Percentiles rank a stretch among this genome's conserved stretches.
Evolutionary conservation across 2,329 filamentous ascomycete species (phyloP).

Genomic region (Conoideocrella luteorostrata): DNA sequence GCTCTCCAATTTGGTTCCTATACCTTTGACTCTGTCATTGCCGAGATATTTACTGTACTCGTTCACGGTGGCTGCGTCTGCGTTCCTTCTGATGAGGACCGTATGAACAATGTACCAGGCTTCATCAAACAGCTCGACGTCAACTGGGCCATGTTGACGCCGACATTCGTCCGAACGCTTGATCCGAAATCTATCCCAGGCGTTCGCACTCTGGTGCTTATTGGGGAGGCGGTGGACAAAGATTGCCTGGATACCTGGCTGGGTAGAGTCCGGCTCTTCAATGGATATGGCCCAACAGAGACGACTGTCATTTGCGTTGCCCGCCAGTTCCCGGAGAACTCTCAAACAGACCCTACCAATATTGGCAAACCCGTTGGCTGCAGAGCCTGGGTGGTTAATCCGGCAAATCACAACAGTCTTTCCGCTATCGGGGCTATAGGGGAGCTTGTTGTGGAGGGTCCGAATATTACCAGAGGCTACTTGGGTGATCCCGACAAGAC

Average conservation of each 20-base stretch:
- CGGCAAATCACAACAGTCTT: no score
- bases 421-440: neutral
- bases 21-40: slow-evolving; percentile 5
- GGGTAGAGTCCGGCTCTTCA: no score
- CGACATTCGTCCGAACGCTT: neutral
- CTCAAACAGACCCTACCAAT: no score
- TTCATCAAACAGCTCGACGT: neutral
- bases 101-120: neutral
- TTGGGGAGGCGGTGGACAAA: no score
- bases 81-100: slow-evolving; percentile 5
- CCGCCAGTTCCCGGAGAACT: no score
- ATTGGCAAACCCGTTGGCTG: no score
- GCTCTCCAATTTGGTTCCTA: slow-evolving; percentile 5
- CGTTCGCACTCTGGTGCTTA: no score
- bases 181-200: no score
- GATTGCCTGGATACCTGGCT: no score
- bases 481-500: slow-evolving; percentile 37
- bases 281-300: no score
- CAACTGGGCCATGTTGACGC: neutral
- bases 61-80: slow-evolving; percentile 6
- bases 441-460: slow-evolving; percentile 25
- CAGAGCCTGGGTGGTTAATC: no score
- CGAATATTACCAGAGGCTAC: slow-evolving; percentile 48
- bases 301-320: no score
- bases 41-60: slow-evolving; percentile 2